A percentile compares a stretch with the other conserved stretches of the same genome.
These are phyloP conservation scores for Metschnikowia drakensbergensis DNA, from an alignment of 805 yeast genomes.

Conservation along the genomic window DNA sequence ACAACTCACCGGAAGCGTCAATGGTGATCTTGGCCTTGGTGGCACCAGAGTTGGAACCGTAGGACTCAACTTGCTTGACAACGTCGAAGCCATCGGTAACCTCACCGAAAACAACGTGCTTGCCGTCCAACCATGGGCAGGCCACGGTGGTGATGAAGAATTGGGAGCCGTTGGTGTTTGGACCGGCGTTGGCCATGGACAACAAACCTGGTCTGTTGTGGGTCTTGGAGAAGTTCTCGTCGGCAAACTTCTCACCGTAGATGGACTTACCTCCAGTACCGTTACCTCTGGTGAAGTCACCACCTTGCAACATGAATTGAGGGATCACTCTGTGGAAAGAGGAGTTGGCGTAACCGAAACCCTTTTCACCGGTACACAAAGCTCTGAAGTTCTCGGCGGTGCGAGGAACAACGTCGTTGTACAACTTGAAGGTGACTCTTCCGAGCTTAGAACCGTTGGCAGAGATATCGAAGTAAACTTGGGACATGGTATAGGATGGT, in stretches of 20 bases:
- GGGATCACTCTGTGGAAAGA: slow-evolving; percentile 97
- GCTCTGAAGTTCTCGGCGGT: slow-evolving; percentile 96
- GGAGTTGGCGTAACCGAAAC: slow-evolving; percentile 81
- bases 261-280: slow-evolving; percentile 94
- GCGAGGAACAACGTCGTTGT: slow-evolving; percentile 90
- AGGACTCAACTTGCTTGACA: slow-evolving; percentile 77
- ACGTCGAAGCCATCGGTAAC: slow-evolving; percentile 80
- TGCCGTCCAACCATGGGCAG: slow-evolving; percentile 87
- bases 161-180: slow-evolving; percentile 97
- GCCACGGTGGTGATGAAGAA: slow-evolving; percentile 92
- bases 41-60: slow-evolving; percentile 65
- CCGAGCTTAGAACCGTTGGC: slow-evolving; percentile 70
- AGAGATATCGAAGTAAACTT: slow-evolving; percentile 79
- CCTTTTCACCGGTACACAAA: slow-evolving; percentile 90
- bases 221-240: slow-evolving; percentile 74
- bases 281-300: slow-evolving; percentile 71
- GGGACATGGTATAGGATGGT: slow-evolving; percentile 43
- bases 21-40: slow-evolving; percentile 62
- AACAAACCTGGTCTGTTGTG: slow-evolving; percentile 85
- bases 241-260: slow-evolving; percentile 82
- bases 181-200: slow-evolving; percentile 98
- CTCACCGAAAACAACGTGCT: slow-evolving; percentile 95
- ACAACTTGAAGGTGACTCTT: slow-evolving; percentile 81
- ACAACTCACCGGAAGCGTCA: slow-evolving; percentile 60
- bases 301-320: slow-evolving; percentile 91